Conservation (phyloP, 495 filamentous ascomycete species). For the Podospora bellae-mahoneyi region DNA sequence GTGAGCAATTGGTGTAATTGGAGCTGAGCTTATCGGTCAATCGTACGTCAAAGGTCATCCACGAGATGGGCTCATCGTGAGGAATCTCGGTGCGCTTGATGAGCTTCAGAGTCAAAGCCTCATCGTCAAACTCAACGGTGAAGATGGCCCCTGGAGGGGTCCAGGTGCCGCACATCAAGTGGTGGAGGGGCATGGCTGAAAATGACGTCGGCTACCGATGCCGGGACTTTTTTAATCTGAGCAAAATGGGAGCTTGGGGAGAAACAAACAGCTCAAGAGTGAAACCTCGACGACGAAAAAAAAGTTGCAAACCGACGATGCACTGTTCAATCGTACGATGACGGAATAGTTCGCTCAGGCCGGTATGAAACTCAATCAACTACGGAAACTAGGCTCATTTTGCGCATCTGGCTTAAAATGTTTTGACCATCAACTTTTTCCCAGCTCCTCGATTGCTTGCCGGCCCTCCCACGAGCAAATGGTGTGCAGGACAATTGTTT, state of each 20-base stretch:
- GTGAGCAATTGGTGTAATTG: conserved; percentile 22
- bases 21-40: neutral
- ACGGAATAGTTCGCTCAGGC: conserved; percentile 6
- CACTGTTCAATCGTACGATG: conserved; percentile 7
- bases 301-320: neutral
- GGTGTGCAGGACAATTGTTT: conserved; percentile 6
- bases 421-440: neutral
- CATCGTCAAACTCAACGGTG: conserved; percentile 79
- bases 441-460: neutral
- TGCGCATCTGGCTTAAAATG: neutral
- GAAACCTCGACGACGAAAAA: neutral
- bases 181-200: conserved; percentile 60
- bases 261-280: neutral
- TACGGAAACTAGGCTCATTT: neutral
- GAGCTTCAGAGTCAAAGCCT: conserved; percentile 63
- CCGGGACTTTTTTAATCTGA: conserved; percentile 4
- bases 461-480: neutral
- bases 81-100: conserved; percentile 77
- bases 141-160: conserved; percentile 81
- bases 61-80: conserved; percentile 78
- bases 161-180: conserved; percentile 83
- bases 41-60: conserved; percentile 82
- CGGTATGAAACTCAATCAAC: neutral
- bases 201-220: conserved; percentile 25
- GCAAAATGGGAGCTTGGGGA: neutral